Evolutionary conservation across 129 eudicot species (phyloP).

Genomic region (Escallonia rubra): DNA sequence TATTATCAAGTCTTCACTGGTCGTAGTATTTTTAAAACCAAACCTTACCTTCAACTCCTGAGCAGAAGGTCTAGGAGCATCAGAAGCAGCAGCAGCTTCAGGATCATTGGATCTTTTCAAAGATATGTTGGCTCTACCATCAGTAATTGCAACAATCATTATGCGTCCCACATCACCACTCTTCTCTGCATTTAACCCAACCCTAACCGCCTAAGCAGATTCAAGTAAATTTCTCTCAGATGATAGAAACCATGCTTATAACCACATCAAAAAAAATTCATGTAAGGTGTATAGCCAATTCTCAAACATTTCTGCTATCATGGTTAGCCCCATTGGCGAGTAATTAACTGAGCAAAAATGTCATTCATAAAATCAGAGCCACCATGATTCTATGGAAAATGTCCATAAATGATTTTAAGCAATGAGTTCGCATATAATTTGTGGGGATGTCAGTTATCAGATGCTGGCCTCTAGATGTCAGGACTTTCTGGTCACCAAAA

Average conservation of each 20-base stretch:
- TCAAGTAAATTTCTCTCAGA: constrained; percentile 1
- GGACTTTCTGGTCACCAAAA: no score
- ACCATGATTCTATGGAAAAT: no score
- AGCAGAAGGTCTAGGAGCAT: constrained; percentile 76
- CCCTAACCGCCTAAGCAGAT: constrained; percentile 74
- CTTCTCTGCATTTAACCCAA: constrained; percentile 94
- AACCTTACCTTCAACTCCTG: constrained; percentile 70
- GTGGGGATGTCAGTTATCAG: background rate
- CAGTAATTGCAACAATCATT: constrained; percentile 95
- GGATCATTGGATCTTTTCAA: constrained; percentile 90
- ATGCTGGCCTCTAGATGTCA: background rate
- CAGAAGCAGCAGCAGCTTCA: constrained; percentile 56
- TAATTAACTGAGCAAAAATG: no score
- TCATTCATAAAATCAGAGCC: no score
- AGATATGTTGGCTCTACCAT: constrained; percentile 95
- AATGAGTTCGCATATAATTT: background rate
- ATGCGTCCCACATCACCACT: constrained; percentile 98
- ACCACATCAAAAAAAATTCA: background rate
- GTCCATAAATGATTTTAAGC: no score
- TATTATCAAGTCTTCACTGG: no score
- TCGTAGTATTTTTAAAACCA: background rate
- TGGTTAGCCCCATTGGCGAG: no score
- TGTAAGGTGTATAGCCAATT: no score
- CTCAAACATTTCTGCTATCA: no score
- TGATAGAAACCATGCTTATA: background rate